Evolutionary conservation across 441 rosid species (phyloP), one percentile per base, ranked within the genome.

Genomic region (Mallotus repandus): DNA sequence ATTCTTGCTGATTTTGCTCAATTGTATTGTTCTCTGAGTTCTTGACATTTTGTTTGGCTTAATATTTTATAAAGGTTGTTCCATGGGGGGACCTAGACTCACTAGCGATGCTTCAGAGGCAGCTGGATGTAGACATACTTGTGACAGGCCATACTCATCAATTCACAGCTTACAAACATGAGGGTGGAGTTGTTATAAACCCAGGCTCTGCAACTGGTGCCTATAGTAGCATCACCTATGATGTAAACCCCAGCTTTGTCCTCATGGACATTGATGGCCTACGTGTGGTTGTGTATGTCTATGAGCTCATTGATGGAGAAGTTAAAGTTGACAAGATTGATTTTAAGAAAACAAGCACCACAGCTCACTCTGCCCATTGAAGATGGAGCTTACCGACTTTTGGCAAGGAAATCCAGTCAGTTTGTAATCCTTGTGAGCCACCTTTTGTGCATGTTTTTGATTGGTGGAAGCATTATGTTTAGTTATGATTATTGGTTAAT

Each of bases 161-260:
- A 80, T 94, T 94, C 81, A 94, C 90, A 49, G 98, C 99, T 53
- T 92, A 94, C 89, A 94, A 92, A 68, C 99, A 94, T 1, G 98
- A 94, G 77, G 97, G 96, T 54, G 99, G 99, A 2, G 99, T 94
- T 2, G 94, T 94, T 55, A 91, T 94, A 73, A 94, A 94, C 72
- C 99, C 99, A 0, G 98, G 99, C 8, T 94, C 99, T n/a, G 97
- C 99, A 3, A 94, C 99, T 0, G 98, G 99, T 68, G 98, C 97
- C 65, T 84, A 84, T 68, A 92, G 99, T 82, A 89, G 93, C 86
- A 83, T 94, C 78, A 94, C 87, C 68, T 88, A 86, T 38, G 97
- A 92, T 22, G 99, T 87, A 16, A 94, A 91, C 76, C 99, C 97
- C 1, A 92, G 96, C 87, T 94, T 92, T 76, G 96, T 94, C 63